Evolutionary conservation across 1,284 basidiomycete genomes (phyloP).

Genomic region (Sporisorium scitamineum): DNA sequence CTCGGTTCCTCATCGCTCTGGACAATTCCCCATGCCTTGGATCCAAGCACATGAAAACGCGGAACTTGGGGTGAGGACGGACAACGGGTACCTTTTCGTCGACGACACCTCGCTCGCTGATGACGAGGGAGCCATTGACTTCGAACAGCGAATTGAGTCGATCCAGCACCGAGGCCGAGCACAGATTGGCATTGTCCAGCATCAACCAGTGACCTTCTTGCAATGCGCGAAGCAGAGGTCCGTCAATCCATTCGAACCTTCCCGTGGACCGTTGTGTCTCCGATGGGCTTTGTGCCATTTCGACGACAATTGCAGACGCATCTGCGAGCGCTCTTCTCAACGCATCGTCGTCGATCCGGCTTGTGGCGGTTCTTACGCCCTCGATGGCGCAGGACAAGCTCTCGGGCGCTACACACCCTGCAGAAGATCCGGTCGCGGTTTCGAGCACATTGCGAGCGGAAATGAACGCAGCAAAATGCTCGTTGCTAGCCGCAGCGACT

Average conservation of each 20-base stretch:
- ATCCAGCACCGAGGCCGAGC: constrained; percentile 94
- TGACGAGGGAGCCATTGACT: constrained; percentile 80
- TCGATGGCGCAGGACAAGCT: constrained; percentile 10
- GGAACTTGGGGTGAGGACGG: constrained; percentile 86
- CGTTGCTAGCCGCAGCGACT: constrained; percentile 7
- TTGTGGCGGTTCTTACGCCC: constrained; percentile 4
- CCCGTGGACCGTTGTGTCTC: constrained; percentile 68
- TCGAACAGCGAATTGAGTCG: constrained; percentile 97
- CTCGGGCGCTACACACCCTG: not conserved
- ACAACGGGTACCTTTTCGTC: constrained; percentile 81
- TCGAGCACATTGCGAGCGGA: constrained; percentile 19
- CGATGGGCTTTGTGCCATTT: constrained; percentile 7
- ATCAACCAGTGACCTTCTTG: constrained; percentile 89
- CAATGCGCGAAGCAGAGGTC: constrained; percentile 89
- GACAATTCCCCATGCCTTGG: constrained; percentile 92
- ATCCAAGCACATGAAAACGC: constrained; percentile 94
- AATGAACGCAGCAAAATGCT: constrained; percentile 12
- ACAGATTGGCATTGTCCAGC: constrained; percentile 93
- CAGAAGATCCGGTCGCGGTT: not conserved
- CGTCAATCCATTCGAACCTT: constrained; percentile 94
- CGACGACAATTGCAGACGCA: constrained; percentile 7
- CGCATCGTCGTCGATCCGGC: constrained; percentile 3
- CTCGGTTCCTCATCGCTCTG: constrained; percentile 97
- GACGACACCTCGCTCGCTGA: constrained; percentile 90
- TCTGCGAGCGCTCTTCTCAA: constrained; percentile 16